Evolutionary conservation across 768 basidiomycete species (phyloP).

Genomic region (Kwoniella shandongensis): DNA sequence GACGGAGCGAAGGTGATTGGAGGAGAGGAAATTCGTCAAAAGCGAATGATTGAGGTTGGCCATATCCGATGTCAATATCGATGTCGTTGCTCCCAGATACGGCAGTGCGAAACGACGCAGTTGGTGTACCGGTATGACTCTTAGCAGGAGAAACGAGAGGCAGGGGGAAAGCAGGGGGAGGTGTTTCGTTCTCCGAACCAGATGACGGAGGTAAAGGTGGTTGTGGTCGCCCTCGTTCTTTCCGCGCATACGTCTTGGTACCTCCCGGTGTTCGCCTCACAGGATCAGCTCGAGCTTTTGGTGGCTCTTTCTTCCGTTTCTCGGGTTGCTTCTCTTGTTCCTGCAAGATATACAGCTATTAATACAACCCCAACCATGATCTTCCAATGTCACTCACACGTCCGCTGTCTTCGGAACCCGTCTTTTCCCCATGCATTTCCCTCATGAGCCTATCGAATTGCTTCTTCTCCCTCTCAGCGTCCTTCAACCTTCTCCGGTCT

Average conservation of each 20-base stretch:
- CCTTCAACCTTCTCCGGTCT: slow-evolving; percentile 18
- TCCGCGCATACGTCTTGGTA: slow-evolving; percentile 13
- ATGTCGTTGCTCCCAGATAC: slow-evolving; percentile 7
- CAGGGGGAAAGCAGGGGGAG: not conserved
- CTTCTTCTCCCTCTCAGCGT: slow-evolving; percentile 18
- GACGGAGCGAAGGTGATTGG: not conserved
- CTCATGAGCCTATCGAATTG: slow-evolving; percentile 32
- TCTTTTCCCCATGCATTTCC: slow-evolving; percentile 4
- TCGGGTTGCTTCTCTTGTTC: not conserved
- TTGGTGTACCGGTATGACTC: slow-evolving; percentile 11
- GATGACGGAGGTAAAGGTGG: not conserved
- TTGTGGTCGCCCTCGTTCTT: not conserved
- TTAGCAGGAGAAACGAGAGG: slow-evolving; percentile 9
- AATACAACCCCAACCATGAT: not conserved
- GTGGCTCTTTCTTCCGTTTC: not conserved
- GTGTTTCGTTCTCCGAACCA: not conserved
- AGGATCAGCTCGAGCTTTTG: not conserved
- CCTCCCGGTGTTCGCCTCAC: slow-evolving; percentile 8
- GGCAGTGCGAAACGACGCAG: slow-evolving; percentile 12
- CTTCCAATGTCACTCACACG: not conserved
- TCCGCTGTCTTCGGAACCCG: not conserved
- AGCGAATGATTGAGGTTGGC: slow-evolving; percentile 12
- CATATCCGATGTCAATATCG: slow-evolving; percentile 22
- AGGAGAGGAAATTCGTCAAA: not conserved
- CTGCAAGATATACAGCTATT: not conserved